A percentile compares a stretch with the other conserved stretches of the same genome.
Evolutionary conservation across 768 basidiomycete species (phyloP).

Genomic region (Imleria badia): DNA sequence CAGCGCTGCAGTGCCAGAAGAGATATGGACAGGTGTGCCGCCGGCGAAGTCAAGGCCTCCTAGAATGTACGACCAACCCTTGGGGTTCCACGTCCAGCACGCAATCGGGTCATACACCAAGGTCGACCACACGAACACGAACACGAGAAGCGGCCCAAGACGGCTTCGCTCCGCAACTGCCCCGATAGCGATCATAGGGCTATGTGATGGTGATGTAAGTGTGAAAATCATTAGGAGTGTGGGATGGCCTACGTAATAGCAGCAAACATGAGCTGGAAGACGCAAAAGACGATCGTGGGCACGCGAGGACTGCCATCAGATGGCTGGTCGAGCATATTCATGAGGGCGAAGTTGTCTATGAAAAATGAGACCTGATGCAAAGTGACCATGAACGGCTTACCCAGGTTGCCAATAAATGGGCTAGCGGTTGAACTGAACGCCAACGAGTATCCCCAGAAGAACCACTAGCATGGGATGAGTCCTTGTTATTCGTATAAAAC

Average conservation of each 20-base stretch:
- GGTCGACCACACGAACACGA: conserved; percentile 88
- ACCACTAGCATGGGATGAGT: conserved; percentile 61
- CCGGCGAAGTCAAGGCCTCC: conserved; percentile 94
- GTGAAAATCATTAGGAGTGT: not conserved
- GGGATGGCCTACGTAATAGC: conserved; percentile 65
- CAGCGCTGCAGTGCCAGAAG: conserved; percentile 87
- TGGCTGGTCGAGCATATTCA: conserved; percentile 69
- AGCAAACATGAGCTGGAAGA: conserved; percentile 92
- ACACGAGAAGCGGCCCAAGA: conserved; percentile 83
- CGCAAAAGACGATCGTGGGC: conserved; percentile 73
- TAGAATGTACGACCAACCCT: conserved; percentile 71
- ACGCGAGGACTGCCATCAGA: conserved; percentile 72
- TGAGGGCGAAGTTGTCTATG: conserved; percentile 80
- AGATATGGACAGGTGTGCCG: conserved; percentile 96
- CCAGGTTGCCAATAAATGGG: conserved; percentile 82
- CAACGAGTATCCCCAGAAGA: conserved; percentile 96
- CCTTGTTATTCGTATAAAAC: conserved; percentile 7
- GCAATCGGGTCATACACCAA: conserved; percentile 93
- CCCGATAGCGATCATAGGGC: conserved; percentile 86
- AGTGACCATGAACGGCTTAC: conserved; percentile 39
- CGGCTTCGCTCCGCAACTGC: conserved; percentile 89
- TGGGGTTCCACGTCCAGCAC: conserved; percentile 93
- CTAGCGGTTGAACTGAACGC: conserved; percentile 80
- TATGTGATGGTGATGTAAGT: conserved; percentile 30
- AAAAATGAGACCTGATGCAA: not conserved